Base-by-base conservation (phyloP, 2,329 filamentous ascomycete species). In the Aspergillus carbonarius region DNA sequence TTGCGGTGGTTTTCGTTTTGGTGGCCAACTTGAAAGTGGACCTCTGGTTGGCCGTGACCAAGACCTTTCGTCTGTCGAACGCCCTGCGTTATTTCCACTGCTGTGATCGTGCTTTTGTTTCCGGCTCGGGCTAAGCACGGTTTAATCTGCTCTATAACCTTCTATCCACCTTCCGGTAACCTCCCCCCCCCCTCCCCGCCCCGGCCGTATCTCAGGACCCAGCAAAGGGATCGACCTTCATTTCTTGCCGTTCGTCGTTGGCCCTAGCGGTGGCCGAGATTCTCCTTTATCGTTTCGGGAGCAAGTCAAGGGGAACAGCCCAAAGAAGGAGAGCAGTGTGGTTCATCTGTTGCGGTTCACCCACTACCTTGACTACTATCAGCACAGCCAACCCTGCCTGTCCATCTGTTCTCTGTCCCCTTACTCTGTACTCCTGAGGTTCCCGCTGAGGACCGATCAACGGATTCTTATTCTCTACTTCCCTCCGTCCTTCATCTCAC, bases 11-110 rank as follows among this genome's bases (percentile, higher is more conserved):
- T 54, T 44, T 27, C 32, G 37, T 42, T 56, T 57, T 46, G 59
- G 57, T 63, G 62, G 63, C 58, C 60, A 49, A 57, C 60, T 42
- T 63, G 60, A 59, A 60, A 63, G 64, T 64, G 64, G 64, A 64
- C 59, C 63, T 50, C 50, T 60, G 54, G 48, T 61, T 57, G 59
- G 60, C 56, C 50, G 54, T 60, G 61, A 61, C 60, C 60, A 62
- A 51, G 53, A 47, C 54, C 55, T 56, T 63, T 54, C 39, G 39
- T 42, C 50, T 52, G 25, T 57, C 58, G 60, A 61, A 59, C 54
- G 53, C 58, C 54, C 49, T 54, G 48, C 53, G 35, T 63, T 71
- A 70, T 72, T 71, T 67, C 67, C 70, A 72, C 68, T 65, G 49
- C 64, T 63, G 50, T 61, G 55, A 58, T 61, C 47, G 47, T 61